phyloP scores from a whole-genome alignment of 345 rosid genomes.

The Dovyalis caffra region DNA sequence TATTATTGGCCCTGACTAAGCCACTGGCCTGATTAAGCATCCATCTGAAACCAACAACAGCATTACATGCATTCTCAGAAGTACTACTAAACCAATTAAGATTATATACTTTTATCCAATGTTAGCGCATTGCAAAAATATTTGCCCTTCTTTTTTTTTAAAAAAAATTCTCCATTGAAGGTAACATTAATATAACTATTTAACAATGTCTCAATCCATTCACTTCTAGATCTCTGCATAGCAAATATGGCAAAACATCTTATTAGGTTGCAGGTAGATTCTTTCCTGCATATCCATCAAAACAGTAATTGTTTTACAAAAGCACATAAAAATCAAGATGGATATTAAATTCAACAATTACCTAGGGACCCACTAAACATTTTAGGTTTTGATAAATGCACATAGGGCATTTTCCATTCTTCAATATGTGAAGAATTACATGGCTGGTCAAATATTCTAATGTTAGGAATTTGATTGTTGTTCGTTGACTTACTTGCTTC shows the following conservation, averaged over 20 bases:
- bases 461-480: slow-evolving; percentile 15
- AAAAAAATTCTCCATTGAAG: slow-evolving; percentile 41
- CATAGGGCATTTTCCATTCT: slow-evolving; percentile 26
- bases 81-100: slow-evolving; percentile 39
- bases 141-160: slow-evolving; percentile 26
- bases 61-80: slow-evolving; percentile 40
- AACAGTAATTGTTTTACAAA: too few relatives aligned
- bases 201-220: slow-evolving; percentile 44
- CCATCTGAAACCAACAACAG: slow-evolving; percentile 46
- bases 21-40: slow-evolving; percentile 39
- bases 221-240: slow-evolving; percentile 48
- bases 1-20: too few relatives aligned
- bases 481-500: slow-evolving; percentile 24
- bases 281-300: slow-evolving; percentile 20
- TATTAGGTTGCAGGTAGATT: slow-evolving; percentile 38
- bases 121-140: slow-evolving; percentile 22
- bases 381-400: slow-evolving; percentile 33
- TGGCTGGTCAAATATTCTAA: slow-evolving; percentile 16
- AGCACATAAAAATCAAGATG: not conserved
- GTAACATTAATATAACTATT: slow-evolving; percentile 43
- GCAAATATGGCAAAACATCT: slow-evolving; percentile 39
- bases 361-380: slow-evolving; percentile 27
- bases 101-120: slow-evolving; percentile 32
- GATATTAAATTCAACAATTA: not conserved
- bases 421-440: slow-evolving; percentile 24